phyloP scores from a whole-genome alignment of 495 filamentous ascomycete genomes.

The Aspergillus affinis region DNA sequence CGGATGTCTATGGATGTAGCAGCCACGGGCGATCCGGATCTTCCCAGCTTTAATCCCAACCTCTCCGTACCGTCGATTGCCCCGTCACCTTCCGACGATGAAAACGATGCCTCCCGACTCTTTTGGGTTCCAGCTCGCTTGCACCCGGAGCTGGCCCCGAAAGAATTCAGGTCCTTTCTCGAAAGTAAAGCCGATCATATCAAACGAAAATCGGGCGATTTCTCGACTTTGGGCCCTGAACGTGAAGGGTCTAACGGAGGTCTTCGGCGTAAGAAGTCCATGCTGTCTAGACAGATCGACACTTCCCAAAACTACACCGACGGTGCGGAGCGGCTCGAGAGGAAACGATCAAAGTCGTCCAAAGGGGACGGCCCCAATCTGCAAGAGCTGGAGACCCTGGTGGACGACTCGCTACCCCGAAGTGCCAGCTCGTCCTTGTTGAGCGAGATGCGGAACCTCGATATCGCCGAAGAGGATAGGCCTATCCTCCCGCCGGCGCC shows the following conservation, averaged over 20 bases:
- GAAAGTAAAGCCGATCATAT: slow-evolving; percentile 90
- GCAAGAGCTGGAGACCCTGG: slow-evolving; percentile 71
- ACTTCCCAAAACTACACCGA: slow-evolving; percentile 74
- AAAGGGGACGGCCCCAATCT: slow-evolving; percentile 62
- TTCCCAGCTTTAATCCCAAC: slow-evolving; percentile 74
- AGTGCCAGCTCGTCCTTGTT: slow-evolving; percentile 32
- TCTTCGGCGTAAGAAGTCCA: slow-evolving; percentile 86
- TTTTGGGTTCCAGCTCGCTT: slow-evolving; percentile 96
- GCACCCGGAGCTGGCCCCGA: slow-evolving; percentile 92
- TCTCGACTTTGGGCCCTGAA: slow-evolving; percentile 60
- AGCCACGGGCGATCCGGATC: slow-evolving; percentile 84
- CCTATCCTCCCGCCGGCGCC: slow-evolving; percentile 77
- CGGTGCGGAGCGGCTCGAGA: slow-evolving; percentile 80
- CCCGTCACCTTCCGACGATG: slow-evolving; percentile 69
- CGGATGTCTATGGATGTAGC: slow-evolving; percentile 99
- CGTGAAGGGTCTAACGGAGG: slow-evolving; percentile 59
- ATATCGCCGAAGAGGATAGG: slow-evolving; percentile 68
- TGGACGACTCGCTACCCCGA: slow-evolving; percentile 73
- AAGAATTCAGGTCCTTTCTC: slow-evolving; percentile 94
- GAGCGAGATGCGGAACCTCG: slow-evolving; percentile 42
- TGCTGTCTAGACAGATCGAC: slow-evolving; percentile 91
- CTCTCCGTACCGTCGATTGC: slow-evolving; percentile 67
- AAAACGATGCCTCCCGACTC: slow-evolving; percentile 82
- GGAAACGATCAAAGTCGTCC: slow-evolving; percentile 63
- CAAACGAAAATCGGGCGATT: slow-evolving; percentile 76